Conservation (phyloP, 768 basidiomycete genomes). For the Boletus reticulatus region DNA sequence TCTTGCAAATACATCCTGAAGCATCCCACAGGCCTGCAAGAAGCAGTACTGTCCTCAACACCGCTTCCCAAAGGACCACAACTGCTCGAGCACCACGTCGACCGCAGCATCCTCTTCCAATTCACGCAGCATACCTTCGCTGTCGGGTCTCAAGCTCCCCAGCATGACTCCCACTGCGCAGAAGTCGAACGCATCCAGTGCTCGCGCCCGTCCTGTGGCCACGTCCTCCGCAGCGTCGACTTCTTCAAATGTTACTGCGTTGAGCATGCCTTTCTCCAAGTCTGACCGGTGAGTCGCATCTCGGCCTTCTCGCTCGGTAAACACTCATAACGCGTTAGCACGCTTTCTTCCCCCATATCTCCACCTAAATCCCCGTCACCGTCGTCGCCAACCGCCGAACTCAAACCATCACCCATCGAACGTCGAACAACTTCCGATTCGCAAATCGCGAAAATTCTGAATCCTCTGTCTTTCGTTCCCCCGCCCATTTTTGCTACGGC, state of each 20-base stretch:
- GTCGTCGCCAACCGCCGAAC: conserved; percentile 8
- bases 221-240: conserved; percentile 8
- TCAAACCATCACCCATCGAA: conserved; percentile 14
- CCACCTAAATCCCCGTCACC: conserved; percentile 12
- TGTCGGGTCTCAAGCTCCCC: conserved; percentile 3
- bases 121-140: conserved; percentile 1
- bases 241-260: conserved; percentile 12
- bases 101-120: conserved; percentile 11
- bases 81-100: conserved; percentile 38
- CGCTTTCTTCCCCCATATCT: conserved; percentile 26
- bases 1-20: neutral
- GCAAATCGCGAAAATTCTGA: conserved; percentile 34
- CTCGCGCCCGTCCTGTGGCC: conserved; percentile 1
- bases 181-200: conserved; percentile 4
- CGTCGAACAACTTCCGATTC: conserved; percentile 33
- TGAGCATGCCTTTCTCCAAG: conserved; percentile 41
- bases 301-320: conserved; percentile 36
- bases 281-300: conserved; percentile 61
- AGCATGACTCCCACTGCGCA: conserved; percentile 1
- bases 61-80: conserved; percentile 75
- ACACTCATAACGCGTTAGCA: conserved; percentile 67
- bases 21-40: conserved; percentile 55
- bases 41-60: conserved; percentile 75
- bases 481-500: conserved; percentile 66
- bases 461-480: conserved; percentile 55